Evolutionary conservation across 225 moss, liverwort and hornwort species (phyloP), one percentile per base, ranked within the genome.

Genomic region (Pleurozium schreberi): DNA sequence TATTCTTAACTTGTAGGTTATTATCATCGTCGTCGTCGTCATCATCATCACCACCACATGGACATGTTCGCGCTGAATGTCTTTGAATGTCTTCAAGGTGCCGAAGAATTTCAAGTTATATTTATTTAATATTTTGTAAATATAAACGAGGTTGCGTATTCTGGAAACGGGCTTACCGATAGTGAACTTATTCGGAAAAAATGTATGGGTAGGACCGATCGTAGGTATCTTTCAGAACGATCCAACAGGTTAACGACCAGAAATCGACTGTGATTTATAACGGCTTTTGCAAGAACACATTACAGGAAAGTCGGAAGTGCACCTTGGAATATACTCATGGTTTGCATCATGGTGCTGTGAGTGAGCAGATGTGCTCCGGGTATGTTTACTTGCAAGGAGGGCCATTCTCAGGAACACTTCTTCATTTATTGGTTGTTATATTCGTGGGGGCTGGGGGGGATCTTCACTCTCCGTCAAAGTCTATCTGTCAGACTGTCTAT

Each of bases 401-500:
- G 89, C 92, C 86, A 82, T 84, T 86, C 87, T 94, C 88, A 87
- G 90, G 86, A 89, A 84, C 65, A 91, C 89, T 93, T 88, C 90
- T 92, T 92, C 92, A 91, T 87, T 94, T 93, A 90, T 93, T 91
- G 94, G 73, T 94, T 92, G 92, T 93, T 90, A 93, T 92, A 92
- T 89, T 94, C 71, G 91, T 67, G 84, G 85, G 90, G 81, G 55
- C 73, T 74, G 36, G 90, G 93, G 84, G 83, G 84, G 61, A 45
- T 88, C 55, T 85, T 85, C 90, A 83, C 91, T 89, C 89, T 90
- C 84, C 90, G 91, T 90, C 90, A 89, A 85, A 84, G 89, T 91
- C 87, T 78, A 87, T 87, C 66, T 90, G 90, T 94, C 86, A 93
- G 88, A 90, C 82, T 88, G 90, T 94, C 92, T 92, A 91, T 92